Conservation (phyloP, 2,329 filamentous ascomycete genomes). For the Uncinocarpus reesii region DNA sequence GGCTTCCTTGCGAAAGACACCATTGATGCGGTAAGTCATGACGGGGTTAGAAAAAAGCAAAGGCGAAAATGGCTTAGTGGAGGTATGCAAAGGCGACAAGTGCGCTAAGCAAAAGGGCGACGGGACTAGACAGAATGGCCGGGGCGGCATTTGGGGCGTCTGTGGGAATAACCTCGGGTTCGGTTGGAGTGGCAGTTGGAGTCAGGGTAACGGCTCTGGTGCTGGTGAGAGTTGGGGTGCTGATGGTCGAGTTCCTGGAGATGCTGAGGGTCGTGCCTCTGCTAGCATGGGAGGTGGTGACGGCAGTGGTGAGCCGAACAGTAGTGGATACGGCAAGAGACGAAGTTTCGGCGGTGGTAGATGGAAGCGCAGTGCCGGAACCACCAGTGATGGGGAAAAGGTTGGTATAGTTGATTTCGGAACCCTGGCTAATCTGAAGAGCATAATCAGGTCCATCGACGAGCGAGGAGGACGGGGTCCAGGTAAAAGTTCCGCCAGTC, state of each 20-base stretch:
- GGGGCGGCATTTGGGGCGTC: slow-evolving; percentile 17
- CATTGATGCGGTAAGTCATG: not conserved
- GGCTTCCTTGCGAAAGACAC: no score
- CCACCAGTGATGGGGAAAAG: slow-evolving; percentile 39
- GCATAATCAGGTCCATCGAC: slow-evolving; percentile 44
- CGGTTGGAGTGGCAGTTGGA: slow-evolving; percentile 18
- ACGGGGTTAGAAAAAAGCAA: slow-evolving; percentile 10
- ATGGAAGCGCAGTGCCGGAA: slow-evolving; percentile 15
- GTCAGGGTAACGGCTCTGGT: slow-evolving; percentile 18
- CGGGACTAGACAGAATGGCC: slow-evolving; percentile 23
- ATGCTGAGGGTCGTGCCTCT: slow-evolving; percentile 14
- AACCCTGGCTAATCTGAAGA: slow-evolving; percentile 47
- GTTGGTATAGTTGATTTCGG: slow-evolving; percentile 46
- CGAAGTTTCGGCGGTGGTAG: slow-evolving; percentile 6
- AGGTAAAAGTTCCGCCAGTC: slow-evolving; percentile 41
- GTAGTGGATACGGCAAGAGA: slow-evolving; percentile 1
- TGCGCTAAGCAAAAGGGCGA: slow-evolving; percentile 26
- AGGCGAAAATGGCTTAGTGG: slow-evolving; percentile 16
- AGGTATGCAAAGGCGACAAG: slow-evolving; percentile 28
- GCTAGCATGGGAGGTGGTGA: slow-evolving; percentile 17
- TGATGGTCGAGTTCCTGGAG: slow-evolving; percentile 14
- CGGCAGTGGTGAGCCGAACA: slow-evolving; percentile 12
- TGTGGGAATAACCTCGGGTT: slow-evolving; percentile 19
- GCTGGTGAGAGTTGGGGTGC: slow-evolving; percentile 15
- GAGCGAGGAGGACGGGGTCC: slow-evolving; percentile 40